Base-by-base conservation (phyloP, 352 stramenopile genomes). In the Globisporangium paroecandrum region DNA sequence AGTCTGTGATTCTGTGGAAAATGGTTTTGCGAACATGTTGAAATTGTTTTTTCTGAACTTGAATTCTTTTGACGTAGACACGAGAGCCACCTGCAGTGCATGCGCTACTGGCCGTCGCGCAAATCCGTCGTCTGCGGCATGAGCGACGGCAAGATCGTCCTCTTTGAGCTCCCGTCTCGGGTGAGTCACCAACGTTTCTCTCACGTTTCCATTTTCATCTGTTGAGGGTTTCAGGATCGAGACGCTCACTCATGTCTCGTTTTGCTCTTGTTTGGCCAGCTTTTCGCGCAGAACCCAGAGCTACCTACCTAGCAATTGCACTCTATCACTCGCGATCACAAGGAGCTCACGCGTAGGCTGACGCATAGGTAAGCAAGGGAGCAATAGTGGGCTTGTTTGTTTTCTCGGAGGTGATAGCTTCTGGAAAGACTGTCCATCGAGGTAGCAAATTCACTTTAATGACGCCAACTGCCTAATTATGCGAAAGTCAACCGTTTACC, bases 91-190 rank as follows among this genome's bases (percentile, higher is more conserved):
- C 25, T 62, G 2, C 65, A 70, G 24, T 70, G 58, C 27, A 65
- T 70, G 65, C 65, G 65, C 32, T 70, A 70, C 65, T 70, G 58
- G 65, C 58, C 22, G 20, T 9, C 59, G 51, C 65, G 65, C 15
- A 47, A 25, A 13, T 65, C 58, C 6, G 25, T 70, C 9, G 29
- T 70, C 58, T 70, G 65, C 36, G 65, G 65, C 27, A 66, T 58
- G 27, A 70, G 65, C 49, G 65, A 66, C 46, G 58, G 65, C 36
- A 66, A 34, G 58, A 66, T 70, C n/a, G 25, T 70, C 20, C 24
- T 66, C 34, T 70, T 70, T 24, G 64, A 43, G 55, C 54, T 69
- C 2, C 55, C 64, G 4, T 20, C 41, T 9, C 55, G 29, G 0
- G 64, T 69, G 29, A 43, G 62, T 62, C 15, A 38, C 27, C 54